Base-by-base conservation (phyloP, 1,139 yeast genomes). In the Debaryomyces nepalensis region DNA sequence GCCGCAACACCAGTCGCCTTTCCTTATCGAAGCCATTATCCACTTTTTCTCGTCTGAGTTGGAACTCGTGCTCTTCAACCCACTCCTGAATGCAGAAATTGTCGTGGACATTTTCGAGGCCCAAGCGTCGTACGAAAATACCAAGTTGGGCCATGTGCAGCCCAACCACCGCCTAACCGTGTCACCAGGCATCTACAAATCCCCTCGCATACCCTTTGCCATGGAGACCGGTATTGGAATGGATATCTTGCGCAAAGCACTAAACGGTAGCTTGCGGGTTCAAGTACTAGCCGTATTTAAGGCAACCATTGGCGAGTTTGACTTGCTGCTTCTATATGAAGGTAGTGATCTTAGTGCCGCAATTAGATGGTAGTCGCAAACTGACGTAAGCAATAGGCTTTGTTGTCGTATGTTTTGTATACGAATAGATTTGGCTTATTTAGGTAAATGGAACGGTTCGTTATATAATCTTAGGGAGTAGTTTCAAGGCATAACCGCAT, bases 31-130 rank as follows among this genome's bases (percentile, higher is more conserved):
- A 5, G 67, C 79, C 1, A 73, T 74, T 0, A 72, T 81, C 57
- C 84, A 81, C 57, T 49, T 81, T 3, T 57, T 80, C 51, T 64
- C 73, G 1, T 75, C 82, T 0, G 80, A 78, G 41, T 68, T 79
- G 6, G 82, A 79, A 49, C 51, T 80, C 39, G 68, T 71, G 1
- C 60, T 80, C 0, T 77, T 55, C 55, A 81, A 81, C 47, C 87
- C 87, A 0, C 51, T 81, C 1, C 43, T 50, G 9, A 79, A 81
- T 48, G 55, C 66, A 6, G 73, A 68, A 14, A 55, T 77, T 1
- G 50, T 57, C n/a, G 59, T 77, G 4, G 62, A 61, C 14, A 58
- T 81, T 14, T 52, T 63, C 19, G 66, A 67, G 38, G 82, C 78
- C 2, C 68, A 63, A 39, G 85, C 84, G 0, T 59, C 63, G 3